phyloP scores from a whole-genome alignment of 169 alveolate genomes.

The Amoebophrya sp. region DNA sequence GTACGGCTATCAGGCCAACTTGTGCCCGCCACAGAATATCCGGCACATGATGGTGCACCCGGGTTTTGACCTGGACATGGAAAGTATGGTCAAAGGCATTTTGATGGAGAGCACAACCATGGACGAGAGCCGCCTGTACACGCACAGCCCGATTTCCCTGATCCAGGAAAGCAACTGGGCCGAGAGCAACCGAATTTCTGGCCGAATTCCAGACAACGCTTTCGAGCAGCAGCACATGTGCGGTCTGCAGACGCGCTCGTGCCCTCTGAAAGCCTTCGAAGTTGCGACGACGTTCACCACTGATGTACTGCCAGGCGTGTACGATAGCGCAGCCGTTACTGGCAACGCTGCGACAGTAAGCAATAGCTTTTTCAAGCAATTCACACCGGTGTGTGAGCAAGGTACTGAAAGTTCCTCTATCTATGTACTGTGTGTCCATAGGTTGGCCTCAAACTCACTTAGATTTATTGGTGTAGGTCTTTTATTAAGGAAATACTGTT shows the following conservation, averaged over 20 bases:
- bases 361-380: too few relatives aligned
- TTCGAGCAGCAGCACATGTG: neutral
- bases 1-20: neutral
- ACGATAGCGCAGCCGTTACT: too few relatives aligned
- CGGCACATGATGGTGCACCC: neutral
- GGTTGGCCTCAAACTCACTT: too few relatives aligned
- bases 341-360: too few relatives aligned
- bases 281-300: too few relatives aligned
- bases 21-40: neutral
- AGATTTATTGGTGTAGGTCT: too few relatives aligned
- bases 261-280: too few relatives aligned
- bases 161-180: neutral
- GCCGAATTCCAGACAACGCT: neutral
- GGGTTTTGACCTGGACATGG: neutral
- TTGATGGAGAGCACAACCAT: neutral
- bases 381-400: too few relatives aligned
- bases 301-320: too few relatives aligned
- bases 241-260: neutral
- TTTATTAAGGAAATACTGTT: too few relatives aligned
- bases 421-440: too few relatives aligned
- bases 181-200: neutral
- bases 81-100: neutral
- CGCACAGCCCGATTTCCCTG: neutral
- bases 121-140: neutral
- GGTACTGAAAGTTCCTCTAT: too few relatives aligned